Conservation (phyloP, 2,329 filamentous ascomycete genomes). For the Graphiopsis chlorocephala region DNA sequence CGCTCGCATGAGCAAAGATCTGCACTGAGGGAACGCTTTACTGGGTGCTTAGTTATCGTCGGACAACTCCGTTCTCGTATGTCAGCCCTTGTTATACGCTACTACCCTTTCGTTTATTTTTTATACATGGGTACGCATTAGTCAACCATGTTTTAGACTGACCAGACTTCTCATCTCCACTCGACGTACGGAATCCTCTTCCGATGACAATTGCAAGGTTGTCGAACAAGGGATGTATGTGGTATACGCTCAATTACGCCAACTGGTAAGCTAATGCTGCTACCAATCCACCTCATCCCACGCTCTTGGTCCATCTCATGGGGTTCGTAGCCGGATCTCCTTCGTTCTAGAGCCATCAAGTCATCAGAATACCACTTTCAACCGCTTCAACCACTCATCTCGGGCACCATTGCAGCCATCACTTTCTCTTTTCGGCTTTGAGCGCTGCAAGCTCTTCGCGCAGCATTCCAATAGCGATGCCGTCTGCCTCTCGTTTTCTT, state of each 20-base stretch:
- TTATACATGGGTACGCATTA: not conserved
- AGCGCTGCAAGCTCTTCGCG: constrained; percentile 16
- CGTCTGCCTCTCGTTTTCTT: constrained; percentile 24
- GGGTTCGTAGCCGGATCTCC: not conserved
- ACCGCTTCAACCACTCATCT: not conserved
- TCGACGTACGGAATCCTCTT: not conserved
- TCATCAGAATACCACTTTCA: not conserved
- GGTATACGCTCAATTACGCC: not conserved
- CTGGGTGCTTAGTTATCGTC: not conserved
- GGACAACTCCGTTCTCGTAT: not conserved
- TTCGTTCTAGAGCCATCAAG: not conserved
- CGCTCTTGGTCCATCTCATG: not conserved
- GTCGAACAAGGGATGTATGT: not conserved
- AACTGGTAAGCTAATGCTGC: not conserved
- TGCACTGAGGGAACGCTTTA: not conserved
- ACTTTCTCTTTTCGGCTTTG: constrained; percentile 1
- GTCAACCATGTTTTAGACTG: not conserved
- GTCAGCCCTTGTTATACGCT: not conserved
- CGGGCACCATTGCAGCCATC: not conserved
- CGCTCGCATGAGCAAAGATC: not conserved
- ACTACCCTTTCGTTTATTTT: not conserved
- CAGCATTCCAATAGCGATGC: constrained; percentile 18
- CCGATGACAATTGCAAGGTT: not conserved
- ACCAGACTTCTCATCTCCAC: not conserved
- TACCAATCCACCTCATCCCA: not conserved